Evolutionary conservation across 768 basidiomycete genomes (phyloP), one percentile per base, ranked within the genome.

Genomic region (Sporobolomyces phaffii): DNA sequence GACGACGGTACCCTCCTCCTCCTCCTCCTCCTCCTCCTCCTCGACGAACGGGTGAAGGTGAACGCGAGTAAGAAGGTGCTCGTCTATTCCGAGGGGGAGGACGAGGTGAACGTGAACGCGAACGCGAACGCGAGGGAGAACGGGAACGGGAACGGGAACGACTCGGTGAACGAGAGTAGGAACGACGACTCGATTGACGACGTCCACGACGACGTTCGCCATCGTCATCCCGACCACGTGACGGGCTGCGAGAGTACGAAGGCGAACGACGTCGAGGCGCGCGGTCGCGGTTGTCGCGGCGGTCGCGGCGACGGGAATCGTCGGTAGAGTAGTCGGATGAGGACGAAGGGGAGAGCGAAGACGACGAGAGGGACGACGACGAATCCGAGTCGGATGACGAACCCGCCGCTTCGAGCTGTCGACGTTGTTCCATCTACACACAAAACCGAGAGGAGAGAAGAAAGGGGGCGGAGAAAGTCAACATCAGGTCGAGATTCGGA

Each of bases 321-420:
- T 48, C 44, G 17, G 64, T 64, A 15, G 50, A 62, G 47, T 69
- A 69, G 57, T 72, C 73, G 64, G 43, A 64, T 22, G 75, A 75
- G 22, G 75, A 75, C 15, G 73, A 74, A 31, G 75, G 74, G 18
- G 69, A 72, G 36, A 70, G 68, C 15, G 74, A 73, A 22, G 69
- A 73, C 2, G 69, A 73, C 24, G 59, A 70, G 20, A 65, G 64
- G 47, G 60, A 65, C 7, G 70, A 72, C 22, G 66, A 69, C 8
- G 74, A 73, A 58, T 71, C 71, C 17, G 74, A 75, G 54, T 73
- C 72, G 49, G 74, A 75, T 13, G 65, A 62, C 8, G 64, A 63
- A 11, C 29, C 59, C 17, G 64, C 69, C 5, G 65, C 69, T 20
- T 65, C 63, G 62, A 53, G 70, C 57, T 51, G 49, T n/a, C 62